These are phyloP conservation scores for Coemansia sp. DNA, from an alignment of 192 early-diverging fungal genomes.

Conservation along the genomic window DNA sequence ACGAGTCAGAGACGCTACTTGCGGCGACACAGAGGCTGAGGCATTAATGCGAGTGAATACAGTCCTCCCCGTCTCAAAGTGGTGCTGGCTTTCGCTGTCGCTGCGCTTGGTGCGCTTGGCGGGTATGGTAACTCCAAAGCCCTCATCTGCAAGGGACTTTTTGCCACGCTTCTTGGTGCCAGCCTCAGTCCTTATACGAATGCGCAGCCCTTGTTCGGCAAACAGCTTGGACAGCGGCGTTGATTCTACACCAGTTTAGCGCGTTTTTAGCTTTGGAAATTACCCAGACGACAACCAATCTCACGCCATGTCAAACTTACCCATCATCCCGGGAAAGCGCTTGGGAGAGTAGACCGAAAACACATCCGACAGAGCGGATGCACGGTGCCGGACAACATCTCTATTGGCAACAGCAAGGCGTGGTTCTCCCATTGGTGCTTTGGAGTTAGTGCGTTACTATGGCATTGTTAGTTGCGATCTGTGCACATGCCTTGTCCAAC, in stretches of 20 bases:
- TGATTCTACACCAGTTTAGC: slow-evolving; percentile 56
- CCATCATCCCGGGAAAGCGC: slow-evolving; percentile 93
- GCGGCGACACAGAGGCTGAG: slow-evolving; percentile 2
- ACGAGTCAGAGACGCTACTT: not conserved
- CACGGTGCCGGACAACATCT: slow-evolving; percentile 31
- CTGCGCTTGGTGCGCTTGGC: slow-evolving; percentile 17
- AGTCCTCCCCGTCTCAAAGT: not conserved
- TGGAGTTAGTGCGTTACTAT: not conserved
- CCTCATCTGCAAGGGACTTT: not conserved
- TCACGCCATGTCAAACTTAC: slow-evolving; percentile 9
- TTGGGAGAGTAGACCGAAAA: slow-evolving; percentile 91
- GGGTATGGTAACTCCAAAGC: not conserved
- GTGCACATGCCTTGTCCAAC: not conserved
- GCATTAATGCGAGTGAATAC: not conserved
- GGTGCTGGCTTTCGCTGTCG: not conserved
- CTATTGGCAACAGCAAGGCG: not conserved
- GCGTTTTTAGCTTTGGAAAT: not conserved
- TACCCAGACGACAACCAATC: slow-evolving; percentile 26
- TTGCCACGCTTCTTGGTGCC: slow-evolving; percentile 51
- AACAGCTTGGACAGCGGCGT: slow-evolving; percentile 85
- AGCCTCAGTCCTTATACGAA: slow-evolving; percentile 89
- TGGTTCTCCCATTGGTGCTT: not conserved
- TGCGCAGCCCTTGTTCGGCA: slow-evolving; percentile 93
- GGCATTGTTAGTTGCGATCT: too few species aligned
- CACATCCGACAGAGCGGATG: slow-evolving; percentile 68